These are phyloP conservation scores for Raffaelea ambrosiae DNA, from an alignment of 2,329 filamentous ascomycete genomes.

Conservation along the genomic window DNA sequence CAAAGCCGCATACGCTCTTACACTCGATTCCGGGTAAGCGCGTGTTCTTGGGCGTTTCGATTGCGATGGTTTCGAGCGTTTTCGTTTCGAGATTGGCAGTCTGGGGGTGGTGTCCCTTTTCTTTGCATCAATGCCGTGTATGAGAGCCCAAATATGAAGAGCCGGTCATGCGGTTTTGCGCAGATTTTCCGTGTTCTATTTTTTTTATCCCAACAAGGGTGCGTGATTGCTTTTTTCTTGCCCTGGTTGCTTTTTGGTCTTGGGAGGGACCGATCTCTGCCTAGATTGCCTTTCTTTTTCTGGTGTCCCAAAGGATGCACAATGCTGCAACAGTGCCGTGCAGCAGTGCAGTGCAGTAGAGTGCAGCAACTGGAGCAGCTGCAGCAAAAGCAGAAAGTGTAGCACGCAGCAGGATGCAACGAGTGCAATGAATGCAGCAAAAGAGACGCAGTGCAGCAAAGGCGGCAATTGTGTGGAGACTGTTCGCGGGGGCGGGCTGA, in stretches of 20 bases:
- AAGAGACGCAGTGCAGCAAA: not conserved
- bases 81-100: too few species aligned
- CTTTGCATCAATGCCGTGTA: too few species aligned
- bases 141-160: too few species aligned
- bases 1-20: not conserved
- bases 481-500: not conserved
- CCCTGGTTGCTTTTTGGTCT: not conserved
- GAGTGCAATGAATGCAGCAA: too few species aligned
- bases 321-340: too few species aligned
- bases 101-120: too few species aligned
- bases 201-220: too few species aligned
- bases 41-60: not conserved
- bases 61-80: not conserved
- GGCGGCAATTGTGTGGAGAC: not conserved
- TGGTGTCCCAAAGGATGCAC: not conserved
- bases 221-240: too few species aligned
- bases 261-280: not conserved
- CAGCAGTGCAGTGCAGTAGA: constrained; percentile 8
- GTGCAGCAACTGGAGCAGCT: too few species aligned
- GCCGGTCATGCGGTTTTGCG: not conserved
- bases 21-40: not conserved
- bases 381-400: too few species aligned
- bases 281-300: not conserved
- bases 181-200: not conserved
- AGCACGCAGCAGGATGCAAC: not conserved